Percentiles rank a stretch among this genome's conserved stretches.
Conservation (phyloP, 2,329 filamentous ascomycete genomes). For the Emergomyces pasteurianus region DNA sequence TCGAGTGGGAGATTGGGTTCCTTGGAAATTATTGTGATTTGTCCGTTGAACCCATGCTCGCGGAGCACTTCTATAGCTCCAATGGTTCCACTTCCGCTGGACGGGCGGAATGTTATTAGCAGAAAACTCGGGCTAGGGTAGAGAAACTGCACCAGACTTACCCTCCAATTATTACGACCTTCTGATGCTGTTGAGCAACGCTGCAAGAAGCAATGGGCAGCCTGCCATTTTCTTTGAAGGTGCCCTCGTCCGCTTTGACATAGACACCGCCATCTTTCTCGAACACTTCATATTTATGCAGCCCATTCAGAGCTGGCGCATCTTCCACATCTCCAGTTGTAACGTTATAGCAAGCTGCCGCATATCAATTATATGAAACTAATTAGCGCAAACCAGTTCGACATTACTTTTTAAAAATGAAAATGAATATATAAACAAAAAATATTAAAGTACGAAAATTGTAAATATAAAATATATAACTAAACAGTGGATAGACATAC, state of each 20-base stretch:
- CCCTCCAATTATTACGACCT: conserved; percentile 74
- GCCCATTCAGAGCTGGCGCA: conserved; percentile 76
- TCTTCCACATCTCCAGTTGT: conserved; percentile 88
- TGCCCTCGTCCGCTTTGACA: conserved; percentile 64
- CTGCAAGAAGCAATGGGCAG: conserved; percentile 63
- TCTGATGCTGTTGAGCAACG: conserved; percentile 44
- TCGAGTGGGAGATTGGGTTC: conserved; percentile 86
- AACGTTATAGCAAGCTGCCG: conserved; percentile 77
- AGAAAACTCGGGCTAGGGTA: not conserved
- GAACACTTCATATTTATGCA: conserved; percentile 68
- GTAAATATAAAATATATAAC: not conserved
- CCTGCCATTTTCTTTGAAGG: conserved; percentile 64
- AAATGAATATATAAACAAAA: not conserved
- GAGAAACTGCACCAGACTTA: conserved; percentile 19
- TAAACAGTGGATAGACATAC: conserved; percentile 35
- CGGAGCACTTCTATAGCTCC: conserved; percentile 74
- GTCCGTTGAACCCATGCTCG: conserved; percentile 65
- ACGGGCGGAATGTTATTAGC: not conserved
- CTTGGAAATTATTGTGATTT: conserved; percentile 69
- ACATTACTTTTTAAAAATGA: not conserved
- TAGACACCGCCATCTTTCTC: conserved; percentile 77
- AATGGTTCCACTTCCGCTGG: conserved; percentile 66
- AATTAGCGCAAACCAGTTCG: conserved; percentile 11
- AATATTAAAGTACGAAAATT: not conserved
- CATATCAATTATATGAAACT: not conserved